Conservation (phyloP, 139 green algal genomes). For the Eudorina sp. region DNA sequence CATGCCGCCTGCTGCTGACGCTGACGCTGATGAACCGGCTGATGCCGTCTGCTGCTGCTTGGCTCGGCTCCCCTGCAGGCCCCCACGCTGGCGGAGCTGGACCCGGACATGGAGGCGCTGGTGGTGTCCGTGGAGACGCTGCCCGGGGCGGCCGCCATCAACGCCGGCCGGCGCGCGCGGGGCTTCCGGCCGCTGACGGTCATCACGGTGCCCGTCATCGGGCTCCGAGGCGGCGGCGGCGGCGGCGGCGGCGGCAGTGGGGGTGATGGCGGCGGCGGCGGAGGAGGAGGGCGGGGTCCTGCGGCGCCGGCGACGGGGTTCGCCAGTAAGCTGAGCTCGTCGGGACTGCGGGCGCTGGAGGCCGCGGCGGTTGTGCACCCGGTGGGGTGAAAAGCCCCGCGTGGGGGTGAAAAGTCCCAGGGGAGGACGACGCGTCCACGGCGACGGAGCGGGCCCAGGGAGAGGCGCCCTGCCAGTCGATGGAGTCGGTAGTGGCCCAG, state of each 20-base stretch:
- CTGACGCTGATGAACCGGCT: neutral
- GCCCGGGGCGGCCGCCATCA: slow-evolving; percentile 80
- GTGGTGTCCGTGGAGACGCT: slow-evolving; percentile 93
- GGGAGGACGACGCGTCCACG: too few species aligned
- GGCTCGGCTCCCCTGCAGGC: slow-evolving; percentile 53
- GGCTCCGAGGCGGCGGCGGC: neutral
- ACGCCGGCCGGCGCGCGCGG: slow-evolving; percentile 59
- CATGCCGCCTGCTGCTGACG: too few species aligned
- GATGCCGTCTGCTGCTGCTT: neutral
- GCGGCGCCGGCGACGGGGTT: neutral
- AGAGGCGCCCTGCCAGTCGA: too few species aligned
- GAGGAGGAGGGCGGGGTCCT: neutral
- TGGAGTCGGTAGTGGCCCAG: too few species aligned
- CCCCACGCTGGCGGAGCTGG: slow-evolving; percentile 80
- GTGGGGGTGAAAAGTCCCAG: too few species aligned
- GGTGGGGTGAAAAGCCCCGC: too few species aligned
- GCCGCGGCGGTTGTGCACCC: neutral
- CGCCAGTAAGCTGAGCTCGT: slow-evolving; percentile 79
- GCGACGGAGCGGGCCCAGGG: too few species aligned
- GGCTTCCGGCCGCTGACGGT: slow-evolving; percentile 77
- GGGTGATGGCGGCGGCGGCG: neutral
- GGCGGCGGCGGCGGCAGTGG: neutral
- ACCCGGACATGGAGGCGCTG: slow-evolving; percentile 81
- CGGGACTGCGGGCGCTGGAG: slow-evolving; percentile 65
- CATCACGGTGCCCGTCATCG: slow-evolving; percentile 84